Evolutionary conservation across 148 eudicot genomes (phyloP), one percentile per base, ranked within the genome.

Genomic region (Cornus controversa): DNA sequence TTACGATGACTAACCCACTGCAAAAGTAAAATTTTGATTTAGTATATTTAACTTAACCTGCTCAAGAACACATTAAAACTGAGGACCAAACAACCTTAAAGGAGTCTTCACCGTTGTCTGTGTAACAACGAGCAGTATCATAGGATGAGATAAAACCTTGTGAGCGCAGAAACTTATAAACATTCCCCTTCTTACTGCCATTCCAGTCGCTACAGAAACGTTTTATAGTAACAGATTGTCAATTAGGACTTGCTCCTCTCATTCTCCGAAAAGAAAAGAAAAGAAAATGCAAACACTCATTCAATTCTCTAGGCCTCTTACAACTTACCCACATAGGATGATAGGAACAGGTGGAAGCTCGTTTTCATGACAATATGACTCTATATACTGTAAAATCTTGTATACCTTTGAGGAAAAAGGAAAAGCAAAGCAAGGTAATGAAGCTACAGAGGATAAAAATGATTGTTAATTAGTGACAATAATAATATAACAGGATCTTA

Each of bases 1-100:
- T 88, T 88, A 24, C 82, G 89, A 72, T 88, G 91, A 74, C 91
- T 88, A 64, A 88, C 81, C 91, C 91, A 88, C 91, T 88, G 82
- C 80, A 78, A 66, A 26, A 70, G 8, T 36, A 47, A 45, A 45
- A 22, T 7, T 25, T 11, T 22, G 3, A 36, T 66, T 79, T 11
- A 73, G 65, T 22, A 36, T 18, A 27, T 31, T 65, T 31, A 18
- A 66, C 47, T 15, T 28, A 20, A 34, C 11, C 22, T 29, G 64
- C 7, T 5, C 4, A 24, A 13, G 23, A 66, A 74, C 2, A 15
- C 40, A 53, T 22, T n/a, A n/a, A 25, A n/a, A 40, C 23, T 53
- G 27, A 20, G 62, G 26, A 14, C 63, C 7, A 34, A 53, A 36
- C 53, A 40, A 83, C 91, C 91, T 86, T 84, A 58, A 75, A 86